Percentiles rank a stretch among this genome's conserved stretches.
Evolutionary conservation across 345 rosid genomes (phyloP).

Genomic region (Gossypium rotundifolium): DNA sequence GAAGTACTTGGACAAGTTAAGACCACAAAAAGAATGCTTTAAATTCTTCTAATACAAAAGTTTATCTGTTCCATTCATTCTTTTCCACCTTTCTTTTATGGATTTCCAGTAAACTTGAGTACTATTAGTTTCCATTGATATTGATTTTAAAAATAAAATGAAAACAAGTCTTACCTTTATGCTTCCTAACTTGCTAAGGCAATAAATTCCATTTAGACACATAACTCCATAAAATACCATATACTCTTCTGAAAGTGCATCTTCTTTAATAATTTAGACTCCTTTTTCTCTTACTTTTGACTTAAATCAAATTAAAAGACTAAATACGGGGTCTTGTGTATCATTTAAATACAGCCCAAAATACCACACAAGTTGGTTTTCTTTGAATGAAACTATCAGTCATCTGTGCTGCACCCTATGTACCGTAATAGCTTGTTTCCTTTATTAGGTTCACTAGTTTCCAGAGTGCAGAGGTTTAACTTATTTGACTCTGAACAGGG

Average conservation of each 20-base stretch:
- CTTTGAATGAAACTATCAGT: not conserved
- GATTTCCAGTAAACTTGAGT: not conserved
- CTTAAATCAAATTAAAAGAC: not conserved
- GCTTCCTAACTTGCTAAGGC: not conserved
- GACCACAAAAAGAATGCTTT: not conserved
- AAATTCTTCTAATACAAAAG: not conserved
- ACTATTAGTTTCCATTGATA: not conserved
- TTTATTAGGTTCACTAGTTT: not conserved
- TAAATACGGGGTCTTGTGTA: not conserved
- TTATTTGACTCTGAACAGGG: not conserved
- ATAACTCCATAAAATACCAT: no score
- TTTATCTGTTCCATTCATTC: not conserved
- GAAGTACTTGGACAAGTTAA: not conserved
- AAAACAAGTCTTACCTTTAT: not conserved
- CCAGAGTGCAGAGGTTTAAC: not conserved
- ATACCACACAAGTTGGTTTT: not conserved
- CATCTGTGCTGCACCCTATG: not conserved
- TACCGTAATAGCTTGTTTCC: not conserved
- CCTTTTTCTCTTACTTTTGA: not conserved
- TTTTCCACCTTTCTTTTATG: not conserved
- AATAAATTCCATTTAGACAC: not conserved
- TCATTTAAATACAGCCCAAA: not conserved
- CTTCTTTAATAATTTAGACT: not conserved
- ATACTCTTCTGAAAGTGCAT: not conserved
- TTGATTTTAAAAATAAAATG: not conserved